Evolutionary conservation across 2,329 filamentous ascomycete genomes (phyloP).

Genomic region (Hymenoscyphus infarciens): DNA sequence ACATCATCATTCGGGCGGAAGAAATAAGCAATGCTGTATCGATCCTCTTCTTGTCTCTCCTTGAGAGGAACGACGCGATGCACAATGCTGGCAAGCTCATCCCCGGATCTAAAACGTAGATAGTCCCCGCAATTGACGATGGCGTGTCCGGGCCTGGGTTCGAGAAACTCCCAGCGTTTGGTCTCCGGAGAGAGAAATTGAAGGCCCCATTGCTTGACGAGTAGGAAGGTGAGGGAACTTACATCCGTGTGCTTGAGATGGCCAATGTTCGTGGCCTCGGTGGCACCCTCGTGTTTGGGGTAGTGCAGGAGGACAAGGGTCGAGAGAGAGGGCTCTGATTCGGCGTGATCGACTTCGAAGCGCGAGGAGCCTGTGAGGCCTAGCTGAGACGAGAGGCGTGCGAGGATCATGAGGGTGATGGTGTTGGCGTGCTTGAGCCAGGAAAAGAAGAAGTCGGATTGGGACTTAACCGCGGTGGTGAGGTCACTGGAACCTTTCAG

Average conservation of each 20-base stretch:
- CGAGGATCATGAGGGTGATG: not conserved
- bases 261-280: constrained; percentile 5
- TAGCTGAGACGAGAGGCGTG: constrained; percentile 7
- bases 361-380: constrained; percentile 4
- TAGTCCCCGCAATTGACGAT: constrained; percentile 57
- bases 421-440: not conserved
- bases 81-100: constrained; percentile 51
- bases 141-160: constrained; percentile 47
- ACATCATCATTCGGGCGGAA: constrained; percentile 52
- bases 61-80: constrained; percentile 53
- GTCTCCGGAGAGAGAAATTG: constrained; percentile 49
- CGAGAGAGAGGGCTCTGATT: constrained; percentile 3
- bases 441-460: not conserved
- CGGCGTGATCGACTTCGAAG: constrained; percentile 10
- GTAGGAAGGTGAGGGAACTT: constrained; percentile 51
- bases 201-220: constrained; percentile 45
- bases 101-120: constrained; percentile 50
- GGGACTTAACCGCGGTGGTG: not conserved
- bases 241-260: constrained; percentile 55
- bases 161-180: constrained; percentile 47
- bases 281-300: constrained; percentile 6
- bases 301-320: constrained; percentile 11
- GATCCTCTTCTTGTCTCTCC: constrained; percentile 43
- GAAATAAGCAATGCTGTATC: constrained; percentile 58
- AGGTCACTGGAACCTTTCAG: not conserved